phyloP scores from a whole-genome alignment of 208 protist genomes.

The Trichomonas gallinae region DNA sequence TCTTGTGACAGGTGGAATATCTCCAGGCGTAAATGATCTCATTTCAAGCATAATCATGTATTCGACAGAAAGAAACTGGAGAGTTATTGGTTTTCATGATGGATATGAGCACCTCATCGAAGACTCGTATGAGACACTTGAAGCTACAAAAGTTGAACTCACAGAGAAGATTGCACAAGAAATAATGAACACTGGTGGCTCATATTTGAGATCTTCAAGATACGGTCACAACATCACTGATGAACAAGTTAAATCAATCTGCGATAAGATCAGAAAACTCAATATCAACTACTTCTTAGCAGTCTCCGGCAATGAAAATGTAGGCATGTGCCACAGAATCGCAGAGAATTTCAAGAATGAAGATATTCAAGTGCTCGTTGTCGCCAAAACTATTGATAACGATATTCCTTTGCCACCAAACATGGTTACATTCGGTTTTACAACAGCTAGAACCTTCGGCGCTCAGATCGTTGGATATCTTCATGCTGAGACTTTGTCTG shows the following conservation, averaged over 20 bases:
- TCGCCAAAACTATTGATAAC: constrained; percentile 36
- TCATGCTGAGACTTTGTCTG: not conserved
- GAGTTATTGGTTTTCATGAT: not conserved
- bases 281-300: constrained; percentile 25
- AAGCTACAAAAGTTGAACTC: not conserved
- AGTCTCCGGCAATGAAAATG: constrained; percentile 29
- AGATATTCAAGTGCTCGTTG: not conserved
- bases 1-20: not conserved
- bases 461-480: constrained; percentile 16
- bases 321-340: not conserved
- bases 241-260: no score
- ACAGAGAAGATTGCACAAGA: not conserved
- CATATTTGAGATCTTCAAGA: not conserved
- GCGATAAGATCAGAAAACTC: not conserved
- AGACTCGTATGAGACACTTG: not conserved
- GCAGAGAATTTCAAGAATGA: not conserved
- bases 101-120: not conserved
- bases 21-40: not conserved
- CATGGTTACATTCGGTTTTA: constrained; percentile 23
- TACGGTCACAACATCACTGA: not conserved
- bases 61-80: not conserved
- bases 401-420: constrained; percentile 26
- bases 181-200: not conserved
- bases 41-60: not conserved
- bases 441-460: constrained; percentile 27